Conservation (phyloP, 352 stramenopile species). For the Pythium oligandrum region DNA sequence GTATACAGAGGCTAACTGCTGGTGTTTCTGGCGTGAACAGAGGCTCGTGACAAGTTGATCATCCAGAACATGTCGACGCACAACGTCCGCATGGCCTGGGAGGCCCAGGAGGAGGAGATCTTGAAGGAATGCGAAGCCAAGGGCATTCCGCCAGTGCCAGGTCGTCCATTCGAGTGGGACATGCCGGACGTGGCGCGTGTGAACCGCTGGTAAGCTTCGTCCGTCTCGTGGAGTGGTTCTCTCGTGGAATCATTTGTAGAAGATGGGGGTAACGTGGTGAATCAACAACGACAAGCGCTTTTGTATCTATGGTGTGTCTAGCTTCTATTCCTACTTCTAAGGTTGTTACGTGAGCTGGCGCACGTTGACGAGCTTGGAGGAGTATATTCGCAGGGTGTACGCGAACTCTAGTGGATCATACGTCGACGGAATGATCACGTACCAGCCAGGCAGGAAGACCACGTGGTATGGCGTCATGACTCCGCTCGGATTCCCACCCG, state of each 20-base stretch:
- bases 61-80: constrained; percentile 62
- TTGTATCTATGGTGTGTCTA: too few relatives aligned
- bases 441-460: constrained; percentile 47
- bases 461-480: constrained; percentile 34
- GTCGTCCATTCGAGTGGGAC: constrained; percentile 66
- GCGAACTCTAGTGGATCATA: constrained; percentile 53
- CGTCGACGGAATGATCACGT: constrained; percentile 71
- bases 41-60: constrained; percentile 68
- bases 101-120: constrained; percentile 69
- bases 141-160: constrained; percentile 65
- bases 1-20: background rate
- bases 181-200: constrained; percentile 55
- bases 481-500: constrained; percentile 43
- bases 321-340: too few relatives aligned
- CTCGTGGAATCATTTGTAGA: too few relatives aligned
- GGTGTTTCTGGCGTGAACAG: constrained; percentile 9
- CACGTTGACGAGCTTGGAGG: constrained; percentile 36
- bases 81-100: constrained; percentile 82
- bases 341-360: constrained; percentile 3
- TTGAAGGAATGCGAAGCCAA: constrained; percentile 67
- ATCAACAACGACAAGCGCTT: too few relatives aligned
- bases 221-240: too few relatives aligned
- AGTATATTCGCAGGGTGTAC: constrained; percentile 59
- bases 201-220: constrained; percentile 53
- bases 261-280: too few relatives aligned